Conservation (phyloP, 2,329 filamentous ascomycete genomes). For the Diplodia sapinea region DNA sequence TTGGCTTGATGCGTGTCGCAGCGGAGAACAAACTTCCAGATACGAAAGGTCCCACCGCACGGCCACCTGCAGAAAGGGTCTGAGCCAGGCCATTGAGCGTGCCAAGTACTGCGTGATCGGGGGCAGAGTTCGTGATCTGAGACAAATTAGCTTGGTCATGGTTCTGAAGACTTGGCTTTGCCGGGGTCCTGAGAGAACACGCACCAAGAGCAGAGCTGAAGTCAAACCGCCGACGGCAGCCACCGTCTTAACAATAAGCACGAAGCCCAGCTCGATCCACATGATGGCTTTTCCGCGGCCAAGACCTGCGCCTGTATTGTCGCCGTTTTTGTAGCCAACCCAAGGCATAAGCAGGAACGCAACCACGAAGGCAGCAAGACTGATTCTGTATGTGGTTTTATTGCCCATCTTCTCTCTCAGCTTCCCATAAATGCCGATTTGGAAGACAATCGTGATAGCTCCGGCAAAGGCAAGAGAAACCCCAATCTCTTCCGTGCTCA, state of each 20-base stretch:
- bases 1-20: conserved; percentile 72
- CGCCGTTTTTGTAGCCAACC: conserved; percentile 75
- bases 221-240: conserved; percentile 88
- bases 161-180: conserved; percentile 16
- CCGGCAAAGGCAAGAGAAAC: conserved; percentile 85
- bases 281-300: conserved; percentile 71
- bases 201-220: conserved; percentile 83
- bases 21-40: conserved; percentile 86
- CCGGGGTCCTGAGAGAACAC: conserved; percentile 40
- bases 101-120: conserved; percentile 82
- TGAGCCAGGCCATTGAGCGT: conserved; percentile 93
- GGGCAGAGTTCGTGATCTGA: conserved; percentile 91
- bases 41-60: conserved; percentile 85
- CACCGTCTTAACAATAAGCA: conserved; percentile 87
- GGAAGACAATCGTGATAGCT: conserved; percentile 84
- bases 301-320: conserved; percentile 55
- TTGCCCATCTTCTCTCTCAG: conserved; percentile 83
- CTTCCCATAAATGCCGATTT: conserved; percentile 81
- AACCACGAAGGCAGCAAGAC: conserved; percentile 78
- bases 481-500: conserved; percentile 82
- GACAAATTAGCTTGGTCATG: conserved; percentile 17
- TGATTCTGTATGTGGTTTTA: conserved; percentile 78
- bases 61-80: conserved; percentile 86
- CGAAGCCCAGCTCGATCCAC: conserved; percentile 78
- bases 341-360: conserved; percentile 89